A percentile compares a stretch with the other conserved stretches of the same genome.
Conservation (phyloP, 2,329 filamentous ascomycete genomes). For the Claviceps pazoutovae region DNA sequence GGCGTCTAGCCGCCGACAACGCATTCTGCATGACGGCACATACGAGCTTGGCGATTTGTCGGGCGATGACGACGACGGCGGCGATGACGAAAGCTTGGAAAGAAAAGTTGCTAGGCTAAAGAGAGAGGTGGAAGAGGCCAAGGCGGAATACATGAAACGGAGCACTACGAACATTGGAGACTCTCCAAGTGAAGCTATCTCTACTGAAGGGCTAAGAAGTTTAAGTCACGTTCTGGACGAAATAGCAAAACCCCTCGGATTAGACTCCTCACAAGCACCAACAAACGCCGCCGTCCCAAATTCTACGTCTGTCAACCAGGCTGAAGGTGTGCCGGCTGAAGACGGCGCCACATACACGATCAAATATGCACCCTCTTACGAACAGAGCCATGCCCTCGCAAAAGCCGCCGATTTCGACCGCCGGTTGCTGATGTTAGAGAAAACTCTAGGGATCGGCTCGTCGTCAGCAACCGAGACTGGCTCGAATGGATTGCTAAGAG, state of each 20-base stretch:
- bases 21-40: conserved; percentile 47
- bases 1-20: conserved; percentile 53
- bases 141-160: conserved; percentile 44
- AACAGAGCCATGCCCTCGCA: conserved; percentile 56
- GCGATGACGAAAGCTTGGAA: conserved; percentile 60
- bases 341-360: conserved; percentile 44
- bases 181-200: conserved; percentile 31
- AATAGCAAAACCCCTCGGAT: conserved; percentile 29
- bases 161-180: conserved; percentile 31
- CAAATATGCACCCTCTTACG: conserved; percentile 49
- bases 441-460: conserved; percentile 63
- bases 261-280: conserved; percentile 6
- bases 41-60: conserved; percentile 61
- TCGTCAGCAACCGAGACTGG: conserved; percentile 50
- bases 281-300: conserved; percentile 4
- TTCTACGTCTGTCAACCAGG: conserved; percentile 8
- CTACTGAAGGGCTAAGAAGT: conserved; percentile 36
- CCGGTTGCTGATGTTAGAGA: conserved; percentile 66
- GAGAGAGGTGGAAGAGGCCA: conserved; percentile 67
- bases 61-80: conserved; percentile 57
- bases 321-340: conserved; percentile 10
- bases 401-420: conserved; percentile 81
- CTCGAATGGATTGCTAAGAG: conserved; percentile 41
- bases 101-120: conserved; percentile 69
- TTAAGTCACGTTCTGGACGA: conserved; percentile 60